Evolutionary conservation across 2,329 filamentous ascomycete species (phyloP).

Genomic region (Ophiocordyceps australis): DNA sequence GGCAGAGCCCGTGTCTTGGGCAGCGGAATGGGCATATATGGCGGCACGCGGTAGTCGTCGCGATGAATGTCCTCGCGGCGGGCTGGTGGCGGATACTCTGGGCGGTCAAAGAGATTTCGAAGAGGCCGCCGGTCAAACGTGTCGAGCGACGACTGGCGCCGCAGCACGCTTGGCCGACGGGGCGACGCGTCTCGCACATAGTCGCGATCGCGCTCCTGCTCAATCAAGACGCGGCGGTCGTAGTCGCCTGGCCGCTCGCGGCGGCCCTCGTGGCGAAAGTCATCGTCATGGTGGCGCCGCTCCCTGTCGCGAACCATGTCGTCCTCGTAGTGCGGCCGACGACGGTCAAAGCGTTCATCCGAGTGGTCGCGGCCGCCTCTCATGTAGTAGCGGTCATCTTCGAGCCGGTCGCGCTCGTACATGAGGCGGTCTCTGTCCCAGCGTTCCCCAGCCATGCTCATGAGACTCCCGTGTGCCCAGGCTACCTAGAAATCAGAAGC

Average conservation of each 20-base stretch:
- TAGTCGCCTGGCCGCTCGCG: conserved; percentile 18
- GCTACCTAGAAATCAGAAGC: too few species aligned
- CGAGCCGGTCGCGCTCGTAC: conserved; percentile 20
- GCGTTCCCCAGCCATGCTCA: conserved; percentile 16
- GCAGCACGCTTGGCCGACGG: conserved; percentile 47
- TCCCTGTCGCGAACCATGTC: conserved; percentile 26
- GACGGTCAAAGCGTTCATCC: conserved; percentile 29
- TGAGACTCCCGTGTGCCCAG: too few species aligned
- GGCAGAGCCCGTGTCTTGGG: conserved; percentile 44
- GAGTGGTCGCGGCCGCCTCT: conserved; percentile 24
- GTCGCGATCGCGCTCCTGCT: conserved; percentile 35
- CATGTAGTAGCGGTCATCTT: conserved; percentile 30
- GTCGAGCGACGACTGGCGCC: conserved; percentile 77
- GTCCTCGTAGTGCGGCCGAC: conserved; percentile 29
- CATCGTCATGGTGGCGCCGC: conserved; percentile 38
- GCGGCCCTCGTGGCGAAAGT: conserved; percentile 18
- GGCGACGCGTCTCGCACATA: conserved; percentile 26
- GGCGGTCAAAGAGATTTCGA: conserved; percentile 29
- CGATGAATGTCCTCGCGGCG: conserved; percentile 27
- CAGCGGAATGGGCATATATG: conserved; percentile 46
- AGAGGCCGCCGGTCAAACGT: conserved; percentile 66
- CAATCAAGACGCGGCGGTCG: conserved; percentile 36
- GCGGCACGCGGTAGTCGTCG: conserved; percentile 25
- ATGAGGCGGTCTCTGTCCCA: conserved; percentile 37
- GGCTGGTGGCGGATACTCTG: conserved; percentile 45